Base-by-base conservation (phyloP, 164 flowering plant species). In the Magnolia officinalis region DNA sequence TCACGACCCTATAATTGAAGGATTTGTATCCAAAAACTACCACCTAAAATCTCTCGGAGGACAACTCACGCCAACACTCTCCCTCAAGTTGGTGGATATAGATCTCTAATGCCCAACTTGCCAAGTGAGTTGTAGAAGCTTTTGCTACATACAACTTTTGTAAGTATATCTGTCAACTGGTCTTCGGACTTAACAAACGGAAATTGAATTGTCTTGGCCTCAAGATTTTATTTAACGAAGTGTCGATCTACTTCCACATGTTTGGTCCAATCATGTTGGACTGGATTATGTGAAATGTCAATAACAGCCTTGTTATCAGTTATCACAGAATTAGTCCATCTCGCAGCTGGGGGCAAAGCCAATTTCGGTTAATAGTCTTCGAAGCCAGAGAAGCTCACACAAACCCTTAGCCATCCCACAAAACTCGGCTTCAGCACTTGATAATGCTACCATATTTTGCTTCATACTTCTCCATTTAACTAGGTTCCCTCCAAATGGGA, bases 71-170 rank as follows among this genome's bases (percentile, higher is more conserved):
- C 67, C 58, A 52, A 52, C 58, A 52, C 58, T 52, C 58, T 8
- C 58, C 58, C 58, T 52, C 8, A 52, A 52, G 67, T 63, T 63
- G 24, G 67, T 63, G 73, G 63, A 71, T 71, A 50, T 50, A 71
- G 73, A 50, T 71, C 73, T 71, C 26, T 51, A 24, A 71, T 71
- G 61, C 73, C 73, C 73, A 71, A 50, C 73, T 50, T 71, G 58
- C 59, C 73, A 71, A 71, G 73, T 50, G 73, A 71, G 73, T 71
- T 71, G 73, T 71, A 71, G 61, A 71, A 71, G 73, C 31, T 50
- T 20, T 52, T 71, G 73, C 59, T 71, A 21, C 73, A 71, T 71
- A 71, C 73, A 20, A 18, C 73, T 50, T 71, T 71, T 71, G 73
- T 1, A 26, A 26, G 29, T 26, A 26, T 26, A 26, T 26, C 29